Evolutionary conservation across 2,329 filamentous ascomycete genomes (phyloP).

Genomic region (Elsinoe necatrix): DNA sequence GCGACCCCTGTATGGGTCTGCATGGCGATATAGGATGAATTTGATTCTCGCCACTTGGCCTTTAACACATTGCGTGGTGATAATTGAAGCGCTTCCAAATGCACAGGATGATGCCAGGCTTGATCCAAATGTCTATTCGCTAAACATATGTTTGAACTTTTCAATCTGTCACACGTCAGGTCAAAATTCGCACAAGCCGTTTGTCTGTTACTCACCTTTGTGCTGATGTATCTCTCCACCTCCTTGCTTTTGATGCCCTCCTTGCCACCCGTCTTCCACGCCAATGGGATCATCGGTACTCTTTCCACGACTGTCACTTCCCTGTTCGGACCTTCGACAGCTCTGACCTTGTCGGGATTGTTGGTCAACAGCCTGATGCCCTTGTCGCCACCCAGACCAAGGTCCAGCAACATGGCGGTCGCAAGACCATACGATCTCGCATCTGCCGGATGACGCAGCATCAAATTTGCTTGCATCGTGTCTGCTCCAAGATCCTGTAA

Average conservation of each 20-base stretch:
- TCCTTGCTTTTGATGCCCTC: slow-evolving; percentile 79
- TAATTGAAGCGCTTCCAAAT: not conserved
- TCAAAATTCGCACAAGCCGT: not conserved
- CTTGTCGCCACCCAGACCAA: slow-evolving; percentile 60
- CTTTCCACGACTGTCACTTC: slow-evolving; percentile 83
- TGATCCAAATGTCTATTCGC: slow-evolving; percentile 16
- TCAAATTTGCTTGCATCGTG: slow-evolving; percentile 89
- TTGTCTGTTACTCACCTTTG: slow-evolving; percentile 59
- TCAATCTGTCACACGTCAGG: slow-evolving; percentile 36
- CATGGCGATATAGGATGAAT: not conserved
- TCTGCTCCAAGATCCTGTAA: slow-evolving; percentile 94
- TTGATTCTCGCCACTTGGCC: not conserved
- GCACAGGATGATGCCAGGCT: not conserved
- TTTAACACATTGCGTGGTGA: not conserved
- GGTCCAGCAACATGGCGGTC: slow-evolving; percentile 83
- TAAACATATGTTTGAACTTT: slow-evolving; percentile 47
- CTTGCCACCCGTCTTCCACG: slow-evolving; percentile 72
- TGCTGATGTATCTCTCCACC: slow-evolving; percentile 87
- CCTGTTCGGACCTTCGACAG: slow-evolving; percentile 81
- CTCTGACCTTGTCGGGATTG: slow-evolving; percentile 93
- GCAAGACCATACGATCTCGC: slow-evolving; percentile 93
- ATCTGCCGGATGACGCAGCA: slow-evolving; percentile 87
- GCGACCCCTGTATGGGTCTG: not conserved
- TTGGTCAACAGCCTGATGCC: slow-evolving; percentile 85
- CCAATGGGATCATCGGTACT: slow-evolving; percentile 90